Conservation (phyloP, 306 rosid species). For the Trifolium subterraneum region DNA sequence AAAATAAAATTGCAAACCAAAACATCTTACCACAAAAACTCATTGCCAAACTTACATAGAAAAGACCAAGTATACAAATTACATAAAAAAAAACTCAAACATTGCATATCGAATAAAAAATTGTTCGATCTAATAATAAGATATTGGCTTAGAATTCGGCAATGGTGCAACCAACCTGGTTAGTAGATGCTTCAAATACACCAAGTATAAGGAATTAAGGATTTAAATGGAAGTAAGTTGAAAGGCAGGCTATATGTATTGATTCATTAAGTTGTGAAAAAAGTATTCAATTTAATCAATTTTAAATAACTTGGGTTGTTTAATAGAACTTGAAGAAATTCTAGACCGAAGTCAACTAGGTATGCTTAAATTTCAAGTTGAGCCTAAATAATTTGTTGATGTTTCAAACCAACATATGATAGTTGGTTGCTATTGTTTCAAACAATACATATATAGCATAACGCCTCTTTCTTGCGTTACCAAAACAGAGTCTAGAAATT, state of each 20-base stretch:
- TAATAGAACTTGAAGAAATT: slow-evolving; percentile 10
- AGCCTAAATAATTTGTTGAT: slow-evolving; percentile 31
- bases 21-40: too few species aligned
- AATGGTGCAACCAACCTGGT: too few species aligned
- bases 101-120: too few species aligned
- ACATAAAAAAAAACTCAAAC: too few species aligned
- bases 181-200: too few species aligned
- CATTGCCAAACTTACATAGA: too few species aligned
- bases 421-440: slow-evolving; percentile 19
- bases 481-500: slow-evolving; percentile 29
- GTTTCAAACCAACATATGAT: slow-evolving; percentile 17
- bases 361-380: slow-evolving; percentile 14
- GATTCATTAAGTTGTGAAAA: slow-evolving; percentile 18
- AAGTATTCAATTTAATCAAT: slow-evolving; percentile 28
- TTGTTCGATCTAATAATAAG: too few species aligned
- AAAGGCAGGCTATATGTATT: neutral
- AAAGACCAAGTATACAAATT: too few species aligned
- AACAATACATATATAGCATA: slow-evolving; percentile 20
- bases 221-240: neutral
- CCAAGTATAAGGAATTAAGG: too few species aligned
- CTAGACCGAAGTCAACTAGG: slow-evolving; percentile 3
- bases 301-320: slow-evolving; percentile 26
- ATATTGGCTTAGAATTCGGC: too few species aligned
- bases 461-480: slow-evolving; percentile 21
- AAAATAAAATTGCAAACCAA: too few species aligned